Conservation (phyloP, 2,329 filamentous ascomycete genomes). For the Sporothrix pseudoabietina region DNA sequence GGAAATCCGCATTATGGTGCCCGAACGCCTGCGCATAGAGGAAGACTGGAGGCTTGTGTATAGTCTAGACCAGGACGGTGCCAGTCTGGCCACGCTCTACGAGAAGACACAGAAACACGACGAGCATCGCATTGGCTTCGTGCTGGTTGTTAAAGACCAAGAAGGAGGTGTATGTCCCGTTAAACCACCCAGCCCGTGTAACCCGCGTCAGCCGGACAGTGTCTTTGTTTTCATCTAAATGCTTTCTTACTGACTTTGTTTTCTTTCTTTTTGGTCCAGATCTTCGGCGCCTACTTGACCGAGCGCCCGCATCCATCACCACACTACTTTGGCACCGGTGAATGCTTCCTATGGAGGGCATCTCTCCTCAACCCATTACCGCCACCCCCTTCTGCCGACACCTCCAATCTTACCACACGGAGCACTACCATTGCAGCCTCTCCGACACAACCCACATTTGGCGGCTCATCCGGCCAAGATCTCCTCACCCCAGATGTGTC, state of each 20-base stretch:
- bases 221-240: too few species aligned
- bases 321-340: conserved; percentile 93
- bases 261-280: conserved; percentile 44
- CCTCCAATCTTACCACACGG: conserved; percentile 49
- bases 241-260: conserved; percentile 8
- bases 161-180: conserved; percentile 65
- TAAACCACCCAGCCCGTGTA: neutral
- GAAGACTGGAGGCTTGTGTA: conserved; percentile 88
- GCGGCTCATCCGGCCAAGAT: conserved; percentile 7
- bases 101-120: conserved; percentile 70
- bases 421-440: conserved; percentile 46
- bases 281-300: conserved; percentile 93
- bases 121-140: conserved; percentile 77
- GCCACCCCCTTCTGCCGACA: conserved; percentile 65
- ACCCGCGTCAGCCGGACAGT: neutral
- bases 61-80: conserved; percentile 88
- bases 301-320: conserved; percentile 79
- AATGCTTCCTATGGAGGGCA: conserved; percentile 90
- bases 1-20: conserved; percentile 87
- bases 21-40: conserved; percentile 80
- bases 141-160: conserved; percentile 81
- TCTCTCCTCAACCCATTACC: conserved; percentile 67
- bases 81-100: conserved; percentile 84
- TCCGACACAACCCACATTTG: conserved; percentile 36
- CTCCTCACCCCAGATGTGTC: conserved; percentile 32